Conservation (phyloP, 1,284 basidiomycete genomes). For the Rhodotorula sp. region DNA sequence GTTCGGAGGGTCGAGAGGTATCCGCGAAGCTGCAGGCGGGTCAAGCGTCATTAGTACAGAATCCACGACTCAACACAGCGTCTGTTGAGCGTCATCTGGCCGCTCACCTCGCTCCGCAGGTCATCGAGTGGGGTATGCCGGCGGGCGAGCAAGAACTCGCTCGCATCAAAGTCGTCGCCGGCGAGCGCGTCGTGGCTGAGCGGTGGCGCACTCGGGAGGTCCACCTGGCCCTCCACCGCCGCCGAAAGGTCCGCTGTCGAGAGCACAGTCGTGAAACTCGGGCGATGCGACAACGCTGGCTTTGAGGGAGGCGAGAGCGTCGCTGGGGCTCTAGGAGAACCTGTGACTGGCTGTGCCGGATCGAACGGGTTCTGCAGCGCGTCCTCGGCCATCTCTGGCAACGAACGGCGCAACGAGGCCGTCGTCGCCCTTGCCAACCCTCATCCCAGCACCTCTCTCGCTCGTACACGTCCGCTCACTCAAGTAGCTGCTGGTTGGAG, state of each 20-base stretch:
- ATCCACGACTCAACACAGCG: neutral
- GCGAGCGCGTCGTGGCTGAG: conserved; percentile 21
- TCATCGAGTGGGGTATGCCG: conserved; percentile 38
- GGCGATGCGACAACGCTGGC: conserved; percentile 10
- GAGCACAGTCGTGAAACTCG: conserved; percentile 28
- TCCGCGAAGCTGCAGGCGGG: conserved; percentile 64
- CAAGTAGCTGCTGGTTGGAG: no score
- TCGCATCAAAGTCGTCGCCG: conserved; percentile 24
- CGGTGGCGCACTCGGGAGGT: conserved; percentile 25
- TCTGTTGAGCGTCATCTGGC: neutral
- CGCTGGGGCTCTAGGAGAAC: neutral
- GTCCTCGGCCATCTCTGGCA: neutral
- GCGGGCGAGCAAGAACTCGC: conserved; percentile 33
- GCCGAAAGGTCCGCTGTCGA: conserved; percentile 18
- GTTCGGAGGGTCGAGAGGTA: conserved; percentile 81
- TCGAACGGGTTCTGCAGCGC: conserved; percentile 11
- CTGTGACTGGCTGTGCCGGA: neutral
- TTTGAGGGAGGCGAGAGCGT: neutral
- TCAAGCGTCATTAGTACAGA: neutral
- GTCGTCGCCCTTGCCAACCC: neutral
- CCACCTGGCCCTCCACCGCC: conserved; percentile 3
- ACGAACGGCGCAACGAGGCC: no score
- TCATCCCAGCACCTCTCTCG: no score
- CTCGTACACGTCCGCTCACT: no score
- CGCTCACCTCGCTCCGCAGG: conserved; percentile 31